Evolutionary conservation across 2,329 filamentous ascomycete species (phyloP), one percentile per base, ranked within the genome.

Genomic region (Stachybotrys chartarum): DNA sequence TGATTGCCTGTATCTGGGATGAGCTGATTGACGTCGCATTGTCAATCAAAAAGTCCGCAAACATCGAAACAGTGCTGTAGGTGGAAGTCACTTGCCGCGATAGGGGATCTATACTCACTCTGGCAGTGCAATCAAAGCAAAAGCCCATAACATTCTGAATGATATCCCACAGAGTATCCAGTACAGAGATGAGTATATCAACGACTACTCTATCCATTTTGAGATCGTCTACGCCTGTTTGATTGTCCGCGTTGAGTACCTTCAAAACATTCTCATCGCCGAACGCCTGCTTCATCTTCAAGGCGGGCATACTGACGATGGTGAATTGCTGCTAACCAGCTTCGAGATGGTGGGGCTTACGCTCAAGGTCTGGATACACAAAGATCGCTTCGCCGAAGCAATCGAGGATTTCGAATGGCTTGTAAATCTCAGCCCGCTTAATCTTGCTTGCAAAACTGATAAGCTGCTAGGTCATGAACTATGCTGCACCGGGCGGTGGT

Each of bases 1-100:
- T 75, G 11, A 72, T 84, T 42, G 75, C 77, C 3, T 63, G 72
- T 1, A 72, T 85, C 7, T 72, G 79, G 3, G 82, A 86, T 57
- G 82, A 86, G 51, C 76, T 86, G 5, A 71, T 86, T 5, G 79
- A 84, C 58, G 71, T 85, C 24, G 80, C 81, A 0, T 66, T 84
- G 0, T 77, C 76, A 3, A 62, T 53, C 1, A 56, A 46, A 0
- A 56, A 57, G 5, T 56, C 59, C 1, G 50, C 56, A 0, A 61
- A 58, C 2, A 51, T 61, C 1, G 60, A 63, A 18, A 53, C 55
- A 7, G 46, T 68, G 2, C 51, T 59, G 66, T 68, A 53, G 11
- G 64, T 51, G n/a, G 17, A 14, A 46, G n/a, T 17, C 14, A 8
- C n/a, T 47, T n/a, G 30, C 14, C 8, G 30, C 12, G 24, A 53